Evolutionary conservation across 129 eudicot species (phyloP).

Genomic region (Flaveria sonorensis): DNA sequence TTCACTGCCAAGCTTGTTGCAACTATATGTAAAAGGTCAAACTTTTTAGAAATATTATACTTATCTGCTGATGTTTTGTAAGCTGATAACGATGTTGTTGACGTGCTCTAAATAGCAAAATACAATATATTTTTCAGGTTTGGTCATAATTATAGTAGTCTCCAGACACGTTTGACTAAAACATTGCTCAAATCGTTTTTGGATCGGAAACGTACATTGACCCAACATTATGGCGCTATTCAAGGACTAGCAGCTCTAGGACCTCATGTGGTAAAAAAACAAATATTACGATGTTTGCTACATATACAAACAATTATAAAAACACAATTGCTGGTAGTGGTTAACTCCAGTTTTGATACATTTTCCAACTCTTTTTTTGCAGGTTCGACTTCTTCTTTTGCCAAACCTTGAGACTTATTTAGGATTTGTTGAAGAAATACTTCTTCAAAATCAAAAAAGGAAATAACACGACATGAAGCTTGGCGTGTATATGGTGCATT

Average conservation of each 20-base stretch:
- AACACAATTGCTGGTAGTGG: not conserved
- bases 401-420: slow-evolving; percentile 61
- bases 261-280: slow-evolving; percentile 55
- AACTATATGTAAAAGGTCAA: slow-evolving; percentile 62
- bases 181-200: slow-evolving; percentile 64
- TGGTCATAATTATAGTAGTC: slow-evolving; percentile 68
- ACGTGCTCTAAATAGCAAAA: not conserved
- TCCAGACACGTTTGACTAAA: slow-evolving; percentile 66
- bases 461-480: slow-evolving; percentile 71
- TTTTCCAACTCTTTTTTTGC: slow-evolving; percentile 28
- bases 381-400: slow-evolving; percentile 64
- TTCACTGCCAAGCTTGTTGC: slow-evolving; percentile 65
- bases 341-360: slow-evolving; percentile 1
- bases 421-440: slow-evolving; percentile 64
- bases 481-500: slow-evolving; percentile 83
- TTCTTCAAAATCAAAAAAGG: slow-evolving; percentile 62
- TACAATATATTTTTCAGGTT: slow-evolving; percentile 46
- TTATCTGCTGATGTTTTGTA: slow-evolving; percentile 11
- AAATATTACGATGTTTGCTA: not conserved
- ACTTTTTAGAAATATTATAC: slow-evolving; percentile 6
- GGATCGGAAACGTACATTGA: slow-evolving; percentile 61
- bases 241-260: slow-evolving; percentile 87
- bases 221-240: slow-evolving; percentile 86
- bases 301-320: not conserved
- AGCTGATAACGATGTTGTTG: slow-evolving; percentile 6